Conservation (phyloP, 2,329 filamentous ascomycete genomes). For the Magnaporthiopsis poae region DNA sequence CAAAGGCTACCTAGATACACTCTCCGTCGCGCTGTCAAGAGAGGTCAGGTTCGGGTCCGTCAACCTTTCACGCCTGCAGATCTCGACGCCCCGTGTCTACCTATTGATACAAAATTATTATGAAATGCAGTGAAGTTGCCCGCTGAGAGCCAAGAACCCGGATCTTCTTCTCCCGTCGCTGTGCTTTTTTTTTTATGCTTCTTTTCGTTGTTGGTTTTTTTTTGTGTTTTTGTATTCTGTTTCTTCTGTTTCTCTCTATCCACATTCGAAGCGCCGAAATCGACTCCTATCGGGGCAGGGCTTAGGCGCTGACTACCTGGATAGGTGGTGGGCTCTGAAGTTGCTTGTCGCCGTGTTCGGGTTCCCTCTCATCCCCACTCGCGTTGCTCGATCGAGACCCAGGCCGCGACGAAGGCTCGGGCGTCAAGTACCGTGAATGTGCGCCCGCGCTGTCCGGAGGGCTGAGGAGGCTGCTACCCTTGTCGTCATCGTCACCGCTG, state of each 20-base stretch:
- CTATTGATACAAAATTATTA: background rate
- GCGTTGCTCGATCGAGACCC: background rate
- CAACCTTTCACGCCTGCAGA: background rate
- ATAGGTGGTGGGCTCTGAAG: conserved; percentile 1
- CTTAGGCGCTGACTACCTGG: background rate
- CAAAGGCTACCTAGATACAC: background rate
- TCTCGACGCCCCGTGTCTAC: background rate
- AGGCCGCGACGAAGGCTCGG: conserved; percentile 27
- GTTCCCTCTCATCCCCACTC: background rate
- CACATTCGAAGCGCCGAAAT: background rate
- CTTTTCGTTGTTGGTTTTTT: background rate
- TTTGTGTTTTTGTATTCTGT: background rate
- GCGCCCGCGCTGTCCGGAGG: conserved; percentile 20
- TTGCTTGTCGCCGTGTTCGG: background rate
- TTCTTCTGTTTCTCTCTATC: background rate
- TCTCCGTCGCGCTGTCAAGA: background rate
- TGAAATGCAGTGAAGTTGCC: background rate
- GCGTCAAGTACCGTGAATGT: conserved; percentile 31
- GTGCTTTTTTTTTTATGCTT: conserved; percentile 1
- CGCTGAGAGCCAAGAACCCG: background rate
- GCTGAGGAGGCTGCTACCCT: conserved; percentile 15
- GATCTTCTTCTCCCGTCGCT: background rate
- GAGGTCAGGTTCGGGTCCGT: background rate
- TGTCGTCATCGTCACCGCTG: conserved; percentile 11
- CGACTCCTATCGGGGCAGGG: background rate